A percentile compares a stretch with the other conserved stretches of the same genome.
phyloP scores from a whole-genome alignment of 2,329 filamentous ascomycete species.

The Colletotrichum sp. region DNA sequence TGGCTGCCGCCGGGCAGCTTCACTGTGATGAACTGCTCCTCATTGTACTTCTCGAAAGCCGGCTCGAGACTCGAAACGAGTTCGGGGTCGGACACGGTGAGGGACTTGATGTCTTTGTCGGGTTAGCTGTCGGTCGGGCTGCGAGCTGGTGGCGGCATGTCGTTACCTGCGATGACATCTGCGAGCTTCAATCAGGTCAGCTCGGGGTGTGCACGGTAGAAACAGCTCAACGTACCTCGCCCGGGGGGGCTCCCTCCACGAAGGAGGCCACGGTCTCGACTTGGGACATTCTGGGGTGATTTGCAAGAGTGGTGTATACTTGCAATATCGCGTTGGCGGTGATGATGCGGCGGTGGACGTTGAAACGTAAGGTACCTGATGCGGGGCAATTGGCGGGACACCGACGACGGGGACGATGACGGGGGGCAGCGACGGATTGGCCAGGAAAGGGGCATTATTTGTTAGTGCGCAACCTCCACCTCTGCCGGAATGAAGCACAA shows the following conservation, averaged over 20 bases:
- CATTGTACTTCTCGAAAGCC: slow-evolving; percentile 94
- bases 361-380: slow-evolving; percentile 15
- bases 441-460: slow-evolving; percentile 11
- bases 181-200: slow-evolving; percentile 63
- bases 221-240: slow-evolving; percentile 72
- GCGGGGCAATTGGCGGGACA: slow-evolving; percentile 17
- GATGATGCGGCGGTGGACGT: slow-evolving; percentile 10
- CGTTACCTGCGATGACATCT: slow-evolving; percentile 83
- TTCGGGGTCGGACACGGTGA: slow-evolving; percentile 72
- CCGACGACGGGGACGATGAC: background rate
- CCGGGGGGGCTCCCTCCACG: slow-evolving; percentile 91
- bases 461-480: slow-evolving; percentile 14
- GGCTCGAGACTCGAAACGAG: slow-evolving; percentile 76
- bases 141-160: background rate
- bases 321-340: background rate
- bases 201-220: slow-evolving; percentile 16
- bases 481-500: background rate
- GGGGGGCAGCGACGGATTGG: background rate
- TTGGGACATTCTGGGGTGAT: slow-evolving; percentile 37
- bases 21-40: slow-evolving; percentile 87
- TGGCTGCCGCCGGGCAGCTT: slow-evolving; percentile 89
- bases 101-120: slow-evolving; percentile 80
- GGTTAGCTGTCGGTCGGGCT: slow-evolving; percentile 3
- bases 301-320: background rate
- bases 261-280: slow-evolving; percentile 78